Evolutionary conservation across 164 flowering plant species (phyloP).

Genomic region (Umbilicus rupestris): DNA sequence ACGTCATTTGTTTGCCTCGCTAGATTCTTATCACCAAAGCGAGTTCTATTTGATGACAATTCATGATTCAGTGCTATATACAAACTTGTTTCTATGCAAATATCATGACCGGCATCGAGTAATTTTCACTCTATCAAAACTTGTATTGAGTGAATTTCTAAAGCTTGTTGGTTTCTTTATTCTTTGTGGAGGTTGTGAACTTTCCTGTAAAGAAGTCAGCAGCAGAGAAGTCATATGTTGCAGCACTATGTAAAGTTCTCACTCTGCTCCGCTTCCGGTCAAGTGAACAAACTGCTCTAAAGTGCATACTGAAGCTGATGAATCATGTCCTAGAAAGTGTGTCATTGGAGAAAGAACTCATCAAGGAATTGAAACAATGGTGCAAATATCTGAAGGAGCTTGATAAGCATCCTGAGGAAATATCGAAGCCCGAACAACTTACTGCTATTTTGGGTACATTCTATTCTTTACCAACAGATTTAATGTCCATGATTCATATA

Average conservation of each 20-base stretch:
- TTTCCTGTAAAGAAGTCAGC: constrained; percentile 63
- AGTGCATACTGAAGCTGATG: constrained; percentile 59
- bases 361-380: constrained; percentile 66
- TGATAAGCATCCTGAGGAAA: constrained; percentile 52
- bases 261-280: constrained; percentile 46
- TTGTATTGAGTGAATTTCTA: neutral
- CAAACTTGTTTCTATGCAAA: neutral
- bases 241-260: constrained; percentile 58
- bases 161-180: constrained; percentile 3
- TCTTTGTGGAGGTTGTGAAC: constrained; percentile 40
- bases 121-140: neutral
- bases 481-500: neutral
- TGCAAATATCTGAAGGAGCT: constrained; percentile 42
- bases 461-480: neutral
- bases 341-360: constrained; percentile 52
- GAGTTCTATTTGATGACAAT: neutral
- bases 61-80: neutral
- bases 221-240: constrained; percentile 66
- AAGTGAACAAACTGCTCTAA: constrained; percentile 61
- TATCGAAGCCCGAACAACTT: constrained; percentile 41
- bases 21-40: neutral
- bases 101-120: neutral
- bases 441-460: constrained; percentile 49
- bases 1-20: neutral
- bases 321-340: constrained; percentile 31